Evolutionary conservation across 495 filamentous ascomycete genomes (phyloP), one percentile per base, ranked within the genome.

Genomic region (Annulohypoxylon stygium): DNA sequence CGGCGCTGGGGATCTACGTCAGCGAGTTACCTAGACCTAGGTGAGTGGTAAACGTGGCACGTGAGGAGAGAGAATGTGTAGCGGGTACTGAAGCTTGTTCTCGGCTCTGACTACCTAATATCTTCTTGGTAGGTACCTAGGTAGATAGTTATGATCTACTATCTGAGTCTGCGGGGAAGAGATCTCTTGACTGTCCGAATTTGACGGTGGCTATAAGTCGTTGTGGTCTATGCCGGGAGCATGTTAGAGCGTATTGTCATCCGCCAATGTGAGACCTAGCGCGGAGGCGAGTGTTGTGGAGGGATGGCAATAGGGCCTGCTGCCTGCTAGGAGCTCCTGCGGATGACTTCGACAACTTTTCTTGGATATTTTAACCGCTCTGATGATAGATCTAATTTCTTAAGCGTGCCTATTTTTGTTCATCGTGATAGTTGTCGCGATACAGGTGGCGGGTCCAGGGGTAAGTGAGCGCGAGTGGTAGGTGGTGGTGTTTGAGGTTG

Each of bases 141-240:
- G 20, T 23, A 23, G 20, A 23, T 23, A 23, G 20, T 10, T 63
- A 37, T 2, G 43, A 64, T 30, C 48, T 57, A 64, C 39, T 65
- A 47, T 39, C 43, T 0, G 54, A 2, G 45, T 65, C 61, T 61
- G 65, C 55, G 65, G 71, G 71, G 65, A 50, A 30, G 30, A 73
- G 71, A 61, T 69, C 71, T 65, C 47, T 73, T 73, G 71, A 65
- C 65, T 50, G 47, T 0, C 37, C 37, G 67, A 60, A 60, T 58
- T 64, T 60, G 45, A 33, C 9, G 61, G 41, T 55, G 48, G 18
- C 41, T 8, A n/a, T 54, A 12, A 62, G 34, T 16, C 53, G 61
- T 69, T 65, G 65, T 69, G 70, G 69, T 37, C 20, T 10, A 4
- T 53, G 7, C 48, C 11, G 9, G n/a, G 25, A 26, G 18, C 8